Evolutionary conservation across 345 rosid genomes (phyloP).

Genomic region (Eucalyptus erythrocorys): DNA sequence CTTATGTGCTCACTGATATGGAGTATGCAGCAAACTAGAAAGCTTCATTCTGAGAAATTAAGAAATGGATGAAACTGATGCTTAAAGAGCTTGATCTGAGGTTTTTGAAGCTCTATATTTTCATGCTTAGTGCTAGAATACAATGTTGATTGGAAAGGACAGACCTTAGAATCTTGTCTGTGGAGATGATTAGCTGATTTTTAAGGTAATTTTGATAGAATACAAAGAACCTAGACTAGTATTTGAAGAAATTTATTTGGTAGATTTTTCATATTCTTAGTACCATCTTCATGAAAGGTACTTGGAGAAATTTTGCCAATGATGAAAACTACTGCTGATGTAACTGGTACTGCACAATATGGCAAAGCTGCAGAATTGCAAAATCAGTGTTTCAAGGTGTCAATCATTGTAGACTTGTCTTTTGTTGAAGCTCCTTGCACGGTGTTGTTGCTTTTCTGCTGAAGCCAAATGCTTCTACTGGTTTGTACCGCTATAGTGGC

Average conservation of each 20-base stretch:
- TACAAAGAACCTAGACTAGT: background rate
- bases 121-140: background rate
- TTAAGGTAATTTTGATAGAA: background rate
- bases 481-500: background rate
- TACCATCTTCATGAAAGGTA: background rate
- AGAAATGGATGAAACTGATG: background rate
- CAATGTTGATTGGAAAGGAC: background rate
- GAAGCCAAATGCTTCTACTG: background rate
- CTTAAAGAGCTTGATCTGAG: background rate
- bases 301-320: background rate
- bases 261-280: background rate
- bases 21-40: background rate
- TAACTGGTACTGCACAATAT: background rate
- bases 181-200: background rate
- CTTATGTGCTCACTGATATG: background rate
- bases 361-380: background rate
- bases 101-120: background rate
- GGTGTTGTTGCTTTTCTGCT: background rate
- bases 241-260: background rate
- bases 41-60: background rate
- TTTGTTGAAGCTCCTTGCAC: background rate
- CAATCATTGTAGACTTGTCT: background rate
- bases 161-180: background rate
- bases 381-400: background rate
- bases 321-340: background rate